Evolutionary conservation across 73 alveolate genomes (phyloP).

Genomic region (Paramecium pentaurelia): DNA sequence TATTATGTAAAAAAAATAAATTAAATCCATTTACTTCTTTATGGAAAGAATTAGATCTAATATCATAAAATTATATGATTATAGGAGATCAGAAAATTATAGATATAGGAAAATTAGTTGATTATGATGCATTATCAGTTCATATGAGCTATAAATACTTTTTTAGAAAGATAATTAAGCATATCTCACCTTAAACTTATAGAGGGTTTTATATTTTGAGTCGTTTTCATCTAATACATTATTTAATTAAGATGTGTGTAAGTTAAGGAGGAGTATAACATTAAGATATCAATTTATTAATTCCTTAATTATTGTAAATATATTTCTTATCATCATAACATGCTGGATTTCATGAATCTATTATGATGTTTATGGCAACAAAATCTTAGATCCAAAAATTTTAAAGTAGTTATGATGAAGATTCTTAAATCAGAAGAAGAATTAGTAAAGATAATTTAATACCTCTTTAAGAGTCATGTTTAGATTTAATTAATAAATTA

Average conservation of each 20-base stretch:
- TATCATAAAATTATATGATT: background rate
- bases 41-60: constrained; percentile 27
- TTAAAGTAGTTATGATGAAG: background rate
- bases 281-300: background rate
- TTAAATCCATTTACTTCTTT: constrained; percentile 9
- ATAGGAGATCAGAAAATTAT: background rate
- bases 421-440: background rate
- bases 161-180: constrained; percentile 44
- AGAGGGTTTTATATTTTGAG: constrained; percentile 32
- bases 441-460: background rate
- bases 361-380: constrained; percentile 24
- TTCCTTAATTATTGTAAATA: background rate
- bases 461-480: background rate
- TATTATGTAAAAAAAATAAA: background rate
- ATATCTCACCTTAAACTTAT: constrained; percentile 3
- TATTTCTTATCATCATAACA: constrained; percentile 13
- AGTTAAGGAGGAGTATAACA: background rate
- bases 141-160: constrained; percentile 30
- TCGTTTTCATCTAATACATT: constrained; percentile 24
- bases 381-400: background rate
- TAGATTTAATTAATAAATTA: background rate
- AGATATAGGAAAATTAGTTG: constrained; percentile 30
- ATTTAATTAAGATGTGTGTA: background rate
- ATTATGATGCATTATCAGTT: constrained; percentile 44
- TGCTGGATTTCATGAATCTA: constrained; percentile 52